phyloP scores from a whole-genome alignment of 2,329 filamentous ascomycete species.

The Stagonosporopsis rhizophila region DNA sequence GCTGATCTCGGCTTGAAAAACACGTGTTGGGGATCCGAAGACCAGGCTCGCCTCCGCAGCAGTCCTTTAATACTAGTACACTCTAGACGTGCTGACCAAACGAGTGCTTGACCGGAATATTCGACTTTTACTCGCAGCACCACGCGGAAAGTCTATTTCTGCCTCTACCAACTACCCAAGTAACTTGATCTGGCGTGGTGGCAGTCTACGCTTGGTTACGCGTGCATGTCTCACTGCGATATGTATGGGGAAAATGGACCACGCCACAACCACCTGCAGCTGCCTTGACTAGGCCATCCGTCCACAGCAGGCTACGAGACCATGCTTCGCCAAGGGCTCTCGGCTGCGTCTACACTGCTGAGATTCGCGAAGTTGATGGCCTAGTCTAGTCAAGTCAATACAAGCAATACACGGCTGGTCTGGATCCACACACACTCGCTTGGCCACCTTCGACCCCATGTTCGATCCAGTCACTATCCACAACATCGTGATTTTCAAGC shows the following conservation, averaged over 20 bases:
- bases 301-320: not conserved
- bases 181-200: not conserved
- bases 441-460: not conserved
- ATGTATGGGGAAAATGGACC: too few species aligned
- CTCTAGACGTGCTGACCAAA: not conserved
- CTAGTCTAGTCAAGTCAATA: not conserved
- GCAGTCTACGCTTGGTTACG: not conserved
- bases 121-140: not conserved
- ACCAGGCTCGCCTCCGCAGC: not conserved
- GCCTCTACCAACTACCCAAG: not conserved
- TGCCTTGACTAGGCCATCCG: not conserved
- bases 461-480: not conserved
- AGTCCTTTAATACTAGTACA: not conserved
- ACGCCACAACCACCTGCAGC: not conserved
- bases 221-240: too few species aligned
- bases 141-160: not conserved
- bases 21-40: not conserved
- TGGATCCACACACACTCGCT: not conserved
- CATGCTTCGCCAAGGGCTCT: not conserved
- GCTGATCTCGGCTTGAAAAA: not conserved
- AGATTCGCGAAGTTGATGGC: not conserved
- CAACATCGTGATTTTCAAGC: not conserved
- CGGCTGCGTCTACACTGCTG: not conserved
- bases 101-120: not conserved
- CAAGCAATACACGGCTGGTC: constrained; percentile 4